Percentiles rank a stretch among this genome's conserved stretches.
Conservation (phyloP, 1,284 basidiomycete species). For the Cystobasidium slooffiae region DNA sequence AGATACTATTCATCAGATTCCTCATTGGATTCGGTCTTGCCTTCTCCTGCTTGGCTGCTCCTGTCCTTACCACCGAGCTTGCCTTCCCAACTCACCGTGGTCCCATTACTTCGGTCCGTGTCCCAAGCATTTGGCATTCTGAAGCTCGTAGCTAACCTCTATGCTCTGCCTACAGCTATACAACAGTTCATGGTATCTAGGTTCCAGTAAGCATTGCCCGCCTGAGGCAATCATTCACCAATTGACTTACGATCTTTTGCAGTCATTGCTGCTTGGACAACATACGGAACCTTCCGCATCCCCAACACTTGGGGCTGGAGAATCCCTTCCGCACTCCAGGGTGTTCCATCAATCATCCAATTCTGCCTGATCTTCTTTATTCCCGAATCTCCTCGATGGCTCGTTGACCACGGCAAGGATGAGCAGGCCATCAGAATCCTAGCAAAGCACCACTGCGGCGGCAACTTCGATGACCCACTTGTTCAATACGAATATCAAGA, state of each 20-base stretch:
- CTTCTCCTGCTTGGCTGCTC: slow-evolving; percentile 69
- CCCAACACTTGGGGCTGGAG: slow-evolving; percentile 70
- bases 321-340: slow-evolving; percentile 70
- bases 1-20: slow-evolving; percentile 57
- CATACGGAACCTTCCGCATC: slow-evolving; percentile 73
- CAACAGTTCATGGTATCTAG: slow-evolving; percentile 64
- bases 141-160: too few species aligned
- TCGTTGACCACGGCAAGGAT: slow-evolving; percentile 51
- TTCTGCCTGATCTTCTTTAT: slow-evolving; percentile 54
- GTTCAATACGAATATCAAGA: slow-evolving; percentile 74
- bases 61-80: slow-evolving; percentile 75
- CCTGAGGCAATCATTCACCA: too few species aligned
- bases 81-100: slow-evolving; percentile 77
- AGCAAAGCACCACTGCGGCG: slow-evolving; percentile 52
- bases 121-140: too few species aligned
- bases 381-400: slow-evolving; percentile 56
- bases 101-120: slow-evolving; percentile 70
- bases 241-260: too few species aligned
- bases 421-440: slow-evolving; percentile 53
- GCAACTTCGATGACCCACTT: slow-evolving; percentile 64
- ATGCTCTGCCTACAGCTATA: slow-evolving; percentile 63
- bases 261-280: slow-evolving; percentile 70
- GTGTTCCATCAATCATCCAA: slow-evolving; percentile 57
- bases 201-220: slow-evolving; percentile 51
- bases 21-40: slow-evolving; percentile 77